Base-by-base conservation (phyloP, 495 filamentous ascomycete species). In the Evansstolkia leycettana region DNA sequence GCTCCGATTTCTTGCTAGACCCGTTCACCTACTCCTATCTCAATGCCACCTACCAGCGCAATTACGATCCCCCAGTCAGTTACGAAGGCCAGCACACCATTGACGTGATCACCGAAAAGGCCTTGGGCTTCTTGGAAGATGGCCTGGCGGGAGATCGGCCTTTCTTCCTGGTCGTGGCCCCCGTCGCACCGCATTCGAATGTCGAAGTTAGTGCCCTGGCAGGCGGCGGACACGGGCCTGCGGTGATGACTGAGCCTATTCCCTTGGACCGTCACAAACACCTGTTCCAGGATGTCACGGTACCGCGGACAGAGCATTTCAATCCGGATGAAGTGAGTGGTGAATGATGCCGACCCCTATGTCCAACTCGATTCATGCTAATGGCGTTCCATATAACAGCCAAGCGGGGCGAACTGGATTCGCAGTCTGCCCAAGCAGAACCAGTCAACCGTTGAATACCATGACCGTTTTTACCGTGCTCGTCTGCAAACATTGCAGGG, bases 11-110 rank as follows among this genome's bases (percentile, higher is more conserved):
- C 30, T 58, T 80, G 4, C 54, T 82, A 1, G 77, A 82, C 39
- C 80, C 80, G 0, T 76, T 63, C 46, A 84, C 80, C 1, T 85
- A 85, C 49, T 66, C 64, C 12, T 84, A 85, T 50, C 62, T 75
- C 31, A 82, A 83, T 50, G 60, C 71, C 7, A 74, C 65, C 6
- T 81, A 70, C 43, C 76, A 82, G 42, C 69, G 77, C 8, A 78
- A 84, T 44, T 55, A 57, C 3, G 73, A 80, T 15, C 40, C 57
- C 0, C 76, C 76, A 1, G 57, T 67, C 15, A 75, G 63, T 53
- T 72, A 72, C 36, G 59, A 68, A 27, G 73, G 73, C 5, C 49
- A 71, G 20, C 68, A 84, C 48, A 66, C 68, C 0, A 70, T 65
- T 2, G 80, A 84, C 43, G 67, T 85, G 4, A 57, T 82, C 4